Evolutionary conservation across 768 basidiomycete genomes (phyloP), one percentile per base, ranked within the genome.

Genomic region (Boletellus ananas): DNA sequence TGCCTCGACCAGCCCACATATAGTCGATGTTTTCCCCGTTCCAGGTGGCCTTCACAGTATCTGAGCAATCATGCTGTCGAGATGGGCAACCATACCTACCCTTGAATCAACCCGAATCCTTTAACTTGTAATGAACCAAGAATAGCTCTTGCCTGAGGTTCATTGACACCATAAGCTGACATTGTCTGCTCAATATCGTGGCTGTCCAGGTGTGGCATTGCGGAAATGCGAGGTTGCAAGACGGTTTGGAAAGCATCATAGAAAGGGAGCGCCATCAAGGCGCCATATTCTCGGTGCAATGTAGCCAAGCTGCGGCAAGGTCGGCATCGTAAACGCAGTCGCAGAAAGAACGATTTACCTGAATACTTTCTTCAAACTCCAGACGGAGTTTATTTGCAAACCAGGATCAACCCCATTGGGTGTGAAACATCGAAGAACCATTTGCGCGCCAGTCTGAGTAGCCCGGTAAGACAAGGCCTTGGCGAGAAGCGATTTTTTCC

Each of bases 11-110:
- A 99, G 76, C 18, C 91, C 93, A 58, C 92, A 92, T 54, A 99
- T 98, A 1, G 96, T 99, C 18, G 91, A 95, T 9, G 96, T 99
- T 72, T 99, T 99, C 12, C 96, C 96, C 0, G 96, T 99, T 47
- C 96, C 96, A 2, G 96, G 96, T 33, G 96, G 96, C 20, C 95
- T 66, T 94, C 55, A 23, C 43, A 17, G 34, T 23, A 44, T 43
- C 8, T 55, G 4, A 46, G 36, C 10, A 37, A 23, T 42, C 37
- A 37, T 39, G 23, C 16, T 27, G 49, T 35, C n/a, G n/a, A 29
- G 36, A 58, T 3, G 6, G 3, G 39, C 18, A 42, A 42, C 12
- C 18, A 56, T n/a, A 57, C 75, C 47, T 62, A 94, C 95, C 96
- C 96, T 78, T 99, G 96, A 48, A 99, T 94, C 27, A 99, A 74